A percentile compares a stretch with the other conserved stretches of the same genome.
phyloP scores from a whole-genome alignment of 2,329 filamentous ascomycete species.

The Cryphonectria radicalis region DNA sequence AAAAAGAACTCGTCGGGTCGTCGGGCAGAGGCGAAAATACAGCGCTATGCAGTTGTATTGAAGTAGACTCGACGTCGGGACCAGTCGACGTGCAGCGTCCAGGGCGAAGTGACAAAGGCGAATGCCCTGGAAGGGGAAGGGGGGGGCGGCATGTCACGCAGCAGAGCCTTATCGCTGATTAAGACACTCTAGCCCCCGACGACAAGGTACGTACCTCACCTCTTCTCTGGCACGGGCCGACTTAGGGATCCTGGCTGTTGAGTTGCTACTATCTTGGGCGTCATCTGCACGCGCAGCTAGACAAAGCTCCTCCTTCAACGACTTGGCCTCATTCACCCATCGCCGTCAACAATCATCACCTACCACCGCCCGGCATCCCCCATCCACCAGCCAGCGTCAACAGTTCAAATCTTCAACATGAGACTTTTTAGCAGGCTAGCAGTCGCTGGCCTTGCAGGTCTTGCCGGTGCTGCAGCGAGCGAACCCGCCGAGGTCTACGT shows the following conservation, averaged over 20 bases:
- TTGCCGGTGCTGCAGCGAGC: constrained; percentile 42
- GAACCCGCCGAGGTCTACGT: constrained; percentile 59
- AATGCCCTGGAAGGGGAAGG: background rate
- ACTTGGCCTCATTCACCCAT: background rate
- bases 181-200: background rate
- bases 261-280: constrained; percentile 15
- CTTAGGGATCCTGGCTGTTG: constrained; percentile 7
- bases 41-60: constrained; percentile 6
- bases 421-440: constrained; percentile 38
- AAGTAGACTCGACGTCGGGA: constrained; percentile 4
- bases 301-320: constrained; percentile 15
- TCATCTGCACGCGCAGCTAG: constrained; percentile 24
- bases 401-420: constrained; percentile 33
- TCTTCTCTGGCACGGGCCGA: background rate
- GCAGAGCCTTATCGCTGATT: constrained; percentile 8
- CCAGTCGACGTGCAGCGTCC: background rate
- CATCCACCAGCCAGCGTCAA: background rate
- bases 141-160: background rate
- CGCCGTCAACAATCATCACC: constrained; percentile 10
- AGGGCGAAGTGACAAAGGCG: background rate
- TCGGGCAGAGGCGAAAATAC: constrained; percentile 1
- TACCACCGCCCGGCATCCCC: background rate
- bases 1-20: background rate
- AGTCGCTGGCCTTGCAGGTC: constrained; percentile 38
- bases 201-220: background rate